Percentiles rank a stretch among this genome's conserved stretches.
Evolutionary conservation across 345 rosid genomes (phyloP).

Genomic region (Sapria himalayana): DNA sequence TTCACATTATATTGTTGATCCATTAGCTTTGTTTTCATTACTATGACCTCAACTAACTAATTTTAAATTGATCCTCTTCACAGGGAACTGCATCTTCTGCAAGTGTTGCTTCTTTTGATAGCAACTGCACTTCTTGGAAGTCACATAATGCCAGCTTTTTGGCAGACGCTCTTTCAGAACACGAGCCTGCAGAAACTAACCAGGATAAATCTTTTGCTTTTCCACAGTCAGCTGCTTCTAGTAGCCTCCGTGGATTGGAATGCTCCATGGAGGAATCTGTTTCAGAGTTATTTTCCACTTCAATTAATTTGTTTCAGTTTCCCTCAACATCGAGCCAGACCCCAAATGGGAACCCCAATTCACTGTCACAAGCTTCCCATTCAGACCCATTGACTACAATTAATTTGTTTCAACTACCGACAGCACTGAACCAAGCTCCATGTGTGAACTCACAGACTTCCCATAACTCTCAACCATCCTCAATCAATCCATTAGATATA

Average conservation of each 20-base stretch:
- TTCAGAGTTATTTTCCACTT: conserved; percentile 19
- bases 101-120: conserved; percentile 45
- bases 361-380: too few species aligned
- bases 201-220: conserved; percentile 17
- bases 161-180: conserved; percentile 27
- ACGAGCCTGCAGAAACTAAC: conserved; percentile 17
- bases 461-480: conserved; percentile 16
- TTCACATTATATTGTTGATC: too few species aligned
- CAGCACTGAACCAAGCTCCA: conserved; percentile 13
- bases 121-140: conserved; percentile 37
- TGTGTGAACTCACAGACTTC: conserved; percentile 23
- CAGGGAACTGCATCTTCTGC: conserved; percentile 68
- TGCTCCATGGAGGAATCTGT: conserved; percentile 15
- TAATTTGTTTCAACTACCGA: conserved; percentile 17
- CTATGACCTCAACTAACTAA: conserved; percentile 12
- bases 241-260: conserved; percentile 22
- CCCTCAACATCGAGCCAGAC: conserved; percentile 25
- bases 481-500: conserved; percentile 16
- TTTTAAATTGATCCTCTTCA: conserved; percentile 9
- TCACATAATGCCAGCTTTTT: conserved; percentile 34
- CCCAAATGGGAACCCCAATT: too few species aligned
- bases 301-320: conserved; percentile 48
- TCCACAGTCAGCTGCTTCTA: conserved; percentile 15
- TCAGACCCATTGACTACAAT: conserved; percentile 19
- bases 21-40: too few species aligned